Conservation (phyloP, 108 stramenopile genomes). For the Pinguiococcus pyrenoidosus region DNA sequence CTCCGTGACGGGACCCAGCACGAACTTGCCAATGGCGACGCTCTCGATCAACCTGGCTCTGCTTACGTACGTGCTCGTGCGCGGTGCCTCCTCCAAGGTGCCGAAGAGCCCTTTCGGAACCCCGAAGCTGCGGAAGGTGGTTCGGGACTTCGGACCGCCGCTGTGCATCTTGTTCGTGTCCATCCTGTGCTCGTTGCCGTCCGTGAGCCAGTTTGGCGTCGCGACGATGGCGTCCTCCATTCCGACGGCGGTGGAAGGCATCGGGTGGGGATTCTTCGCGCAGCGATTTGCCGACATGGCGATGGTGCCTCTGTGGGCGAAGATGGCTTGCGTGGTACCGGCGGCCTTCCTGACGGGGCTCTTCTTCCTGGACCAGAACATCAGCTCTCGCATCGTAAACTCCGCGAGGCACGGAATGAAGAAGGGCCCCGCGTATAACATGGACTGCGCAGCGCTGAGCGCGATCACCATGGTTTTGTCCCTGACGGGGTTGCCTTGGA, state of each 20-base stretch:
- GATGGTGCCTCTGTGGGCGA: conserved; percentile 20
- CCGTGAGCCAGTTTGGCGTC: conserved; percentile 40
- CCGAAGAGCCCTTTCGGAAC: too few species aligned
- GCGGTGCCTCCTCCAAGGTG: too few species aligned
- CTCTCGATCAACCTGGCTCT: conserved; percentile 21
- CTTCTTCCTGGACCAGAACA: conserved; percentile 94
- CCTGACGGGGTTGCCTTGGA: conserved; percentile 84
- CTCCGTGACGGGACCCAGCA: too few species aligned
- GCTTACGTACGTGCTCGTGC: conserved; percentile 45
- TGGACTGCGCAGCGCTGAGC: conserved; percentile 72
- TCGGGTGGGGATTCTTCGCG: background rate
- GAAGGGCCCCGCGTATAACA: conserved; percentile 76
- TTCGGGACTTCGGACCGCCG: conserved; percentile 84
- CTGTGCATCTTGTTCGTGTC: conserved; percentile 63
- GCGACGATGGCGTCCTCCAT: background rate
- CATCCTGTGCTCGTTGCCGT: conserved; percentile 46
- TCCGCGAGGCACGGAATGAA: conserved; percentile 68
- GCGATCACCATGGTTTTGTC: conserved; percentile 50
- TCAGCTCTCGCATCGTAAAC: conserved; percentile 77
- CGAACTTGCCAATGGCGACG: too few species aligned
- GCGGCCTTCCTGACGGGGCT: conserved; percentile 65
- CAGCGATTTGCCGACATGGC: background rate
- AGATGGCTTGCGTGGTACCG: conserved; percentile 64
- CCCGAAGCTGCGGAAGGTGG: conserved; percentile 50
- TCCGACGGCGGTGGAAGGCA: background rate